A percentile compares a stretch with the other conserved stretches of the same genome.
Evolutionary conservation across 495 filamentous ascomycete genomes (phyloP).

Genomic region (Penicillium samsonianum): DNA sequence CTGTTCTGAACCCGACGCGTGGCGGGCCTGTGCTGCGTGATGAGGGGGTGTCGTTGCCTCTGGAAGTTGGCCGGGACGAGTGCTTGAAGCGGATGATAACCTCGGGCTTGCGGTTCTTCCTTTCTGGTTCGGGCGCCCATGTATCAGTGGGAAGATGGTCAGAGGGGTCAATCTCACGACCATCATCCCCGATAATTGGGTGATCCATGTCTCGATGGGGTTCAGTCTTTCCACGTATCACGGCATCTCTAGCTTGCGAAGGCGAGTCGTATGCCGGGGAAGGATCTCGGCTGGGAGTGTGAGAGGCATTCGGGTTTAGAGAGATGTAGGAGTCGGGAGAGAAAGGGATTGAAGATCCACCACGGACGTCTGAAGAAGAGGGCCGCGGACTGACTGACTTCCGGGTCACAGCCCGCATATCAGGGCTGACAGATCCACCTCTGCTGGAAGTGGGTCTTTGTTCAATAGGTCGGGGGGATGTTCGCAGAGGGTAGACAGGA

Average conservation of each 20-base stretch:
- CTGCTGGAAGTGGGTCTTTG: constrained; percentile 27
- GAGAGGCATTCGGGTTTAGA: constrained; percentile 46
- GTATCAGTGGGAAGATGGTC: constrained; percentile 89
- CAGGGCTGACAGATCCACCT: constrained; percentile 58
- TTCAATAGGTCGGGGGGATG: constrained; percentile 34
- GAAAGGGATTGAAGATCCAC: constrained; percentile 71
- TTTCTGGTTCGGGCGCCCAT: constrained; percentile 93
- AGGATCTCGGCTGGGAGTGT: constrained; percentile 32
- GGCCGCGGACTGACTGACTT: constrained; percentile 81
- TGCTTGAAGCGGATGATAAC: constrained; percentile 55
- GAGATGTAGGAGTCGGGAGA: constrained; percentile 76
- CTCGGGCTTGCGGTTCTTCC: constrained; percentile 63
- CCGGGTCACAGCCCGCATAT: constrained; percentile 56
- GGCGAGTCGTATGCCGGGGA: constrained; percentile 46
- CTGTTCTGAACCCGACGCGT: constrained; percentile 29
- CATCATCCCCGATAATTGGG: constrained; percentile 77
- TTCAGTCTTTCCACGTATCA: constrained; percentile 38
- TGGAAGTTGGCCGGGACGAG: constrained; percentile 36
- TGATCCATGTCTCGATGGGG: constrained; percentile 35
- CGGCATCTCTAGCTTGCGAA: constrained; percentile 42
- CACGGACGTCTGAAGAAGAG: constrained; percentile 50
- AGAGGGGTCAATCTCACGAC: constrained; percentile 85
- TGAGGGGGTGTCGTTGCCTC: constrained; percentile 24
- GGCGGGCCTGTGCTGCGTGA: constrained; percentile 17
- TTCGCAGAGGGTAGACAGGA: constrained; percentile 40